Base-by-base conservation (phyloP, 805 yeast species). In the Candida incommunis region DNA sequence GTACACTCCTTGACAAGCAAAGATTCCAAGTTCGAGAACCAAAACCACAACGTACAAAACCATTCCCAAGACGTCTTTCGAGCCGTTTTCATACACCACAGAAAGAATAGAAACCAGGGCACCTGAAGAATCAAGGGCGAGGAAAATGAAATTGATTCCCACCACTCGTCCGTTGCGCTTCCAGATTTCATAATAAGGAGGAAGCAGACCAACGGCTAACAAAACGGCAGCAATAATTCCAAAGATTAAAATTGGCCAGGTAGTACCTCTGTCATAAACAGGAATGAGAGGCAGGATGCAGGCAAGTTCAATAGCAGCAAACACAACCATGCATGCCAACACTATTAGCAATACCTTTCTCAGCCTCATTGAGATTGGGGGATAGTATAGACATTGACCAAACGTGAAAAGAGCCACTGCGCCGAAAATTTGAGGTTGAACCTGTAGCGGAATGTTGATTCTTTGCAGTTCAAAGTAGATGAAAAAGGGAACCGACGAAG, bases 351-450 rank as follows among this genome's bases (percentile, higher is more conserved):
- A 7, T 5, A 78, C 63, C 45, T 62, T 71, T 16, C 18, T 4
- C 24, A 55, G 52, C 0, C 67, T 52, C 50, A 66, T 47, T 31
- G 54, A 47, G 11, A 70, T 65, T 0, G 96, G 96, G 0, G 95
- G 95, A 59, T 88, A 77, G 51, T 71, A 71, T 43, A 82, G 71
- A 3, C 76, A 64, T 69, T 92, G 87, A 24, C 69, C 60, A 71
- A 78, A 86, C 9, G 88, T 73, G 1, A 82, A 56, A 1, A 75
- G 57, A 52, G 92, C 78, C 48, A 87, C 76, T 16, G 74, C 56
- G 45, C 83, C 76, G 65, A 90, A 88, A 9, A 87, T 60, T 61
- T 82, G 87, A 0, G 97, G 96, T 63, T 90, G 97, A 25, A 90
- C 68, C 60, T 81, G 80, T 49, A 90, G 68, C 0, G 95, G 90